phyloP scores from a whole-genome alignment of 2,329 filamentous ascomycete genomes.

The Phaeosphaeria sp. region DNA sequence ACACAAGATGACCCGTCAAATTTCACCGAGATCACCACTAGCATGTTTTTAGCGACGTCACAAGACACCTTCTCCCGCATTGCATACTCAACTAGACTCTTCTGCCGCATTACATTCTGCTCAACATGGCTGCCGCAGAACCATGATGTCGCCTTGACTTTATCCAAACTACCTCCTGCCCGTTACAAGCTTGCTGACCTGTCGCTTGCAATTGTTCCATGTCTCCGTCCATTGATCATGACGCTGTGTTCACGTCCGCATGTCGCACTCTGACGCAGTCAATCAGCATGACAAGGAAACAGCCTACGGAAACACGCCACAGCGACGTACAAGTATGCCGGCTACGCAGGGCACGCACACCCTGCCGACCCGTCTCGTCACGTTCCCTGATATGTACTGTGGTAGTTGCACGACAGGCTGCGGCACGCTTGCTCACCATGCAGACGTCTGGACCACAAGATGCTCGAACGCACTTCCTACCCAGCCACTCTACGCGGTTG shows the following conservation, averaged over 20 bases:
- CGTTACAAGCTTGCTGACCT: neutral
- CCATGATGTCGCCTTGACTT: neutral
- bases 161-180: neutral
- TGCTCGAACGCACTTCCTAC: neutral
- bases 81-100: neutral
- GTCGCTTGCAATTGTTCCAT: neutral
- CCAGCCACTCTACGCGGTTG: neutral
- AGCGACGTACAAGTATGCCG: neutral
- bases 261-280: neutral
- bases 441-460: neutral
- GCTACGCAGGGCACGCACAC: neutral
- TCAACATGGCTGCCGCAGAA: neutral
- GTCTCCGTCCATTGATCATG: neutral
- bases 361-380: neutral
- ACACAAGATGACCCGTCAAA: neutral
- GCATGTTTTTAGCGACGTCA: slow-evolving; percentile 10
- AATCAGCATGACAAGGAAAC: neutral
- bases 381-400: neutral
- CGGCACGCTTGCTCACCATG: neutral
- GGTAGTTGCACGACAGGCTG: neutral
- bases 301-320: neutral
- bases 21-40: slow-evolving; percentile 8
- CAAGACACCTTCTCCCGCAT: neutral
- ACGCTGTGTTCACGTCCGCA: neutral
- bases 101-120: neutral